Conservation (phyloP, 2,329 filamentous ascomycete species). For the Monosporascus sp. region DNA sequence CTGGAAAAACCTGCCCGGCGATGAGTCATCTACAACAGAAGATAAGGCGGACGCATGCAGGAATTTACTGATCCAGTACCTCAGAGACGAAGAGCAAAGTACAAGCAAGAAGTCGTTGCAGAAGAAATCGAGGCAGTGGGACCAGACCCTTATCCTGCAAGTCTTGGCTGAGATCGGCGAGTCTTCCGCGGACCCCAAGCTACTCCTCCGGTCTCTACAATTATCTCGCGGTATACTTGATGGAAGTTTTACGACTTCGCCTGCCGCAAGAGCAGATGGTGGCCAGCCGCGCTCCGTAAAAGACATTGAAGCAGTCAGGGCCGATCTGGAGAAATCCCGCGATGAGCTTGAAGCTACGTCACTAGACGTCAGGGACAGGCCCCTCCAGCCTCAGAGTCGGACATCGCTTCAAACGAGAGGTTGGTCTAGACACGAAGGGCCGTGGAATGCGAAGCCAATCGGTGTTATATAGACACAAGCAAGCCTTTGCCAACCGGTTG, state of each 20-base stretch:
- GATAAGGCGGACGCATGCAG: constrained; percentile 20
- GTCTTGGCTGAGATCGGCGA: constrained; percentile 35
- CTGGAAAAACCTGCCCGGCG: constrained; percentile 54
- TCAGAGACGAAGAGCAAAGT: constrained; percentile 27
- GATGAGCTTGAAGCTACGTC: constrained; percentile 16
- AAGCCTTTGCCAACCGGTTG: neutral
- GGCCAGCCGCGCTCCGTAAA: constrained; percentile 1
- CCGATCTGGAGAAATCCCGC: constrained; percentile 20
- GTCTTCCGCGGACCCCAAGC: constrained; percentile 36
- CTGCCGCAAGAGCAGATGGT: neutral
- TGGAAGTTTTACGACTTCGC: constrained; percentile 10
- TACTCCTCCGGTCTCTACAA: constrained; percentile 40
- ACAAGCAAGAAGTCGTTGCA: constrained; percentile 16
- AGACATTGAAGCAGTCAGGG: constrained; percentile 18
- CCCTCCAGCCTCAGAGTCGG: constrained; percentile 11
- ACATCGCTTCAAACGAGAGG: constrained; percentile 21
- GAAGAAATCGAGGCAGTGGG: constrained; percentile 31
- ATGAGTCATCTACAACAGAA: constrained; percentile 1
- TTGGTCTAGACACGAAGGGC: constrained; percentile 47
- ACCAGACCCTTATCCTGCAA: constrained; percentile 31
- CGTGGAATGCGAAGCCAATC: constrained; percentile 56
- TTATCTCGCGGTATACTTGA: constrained; percentile 38
- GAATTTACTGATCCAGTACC: constrained; percentile 33
- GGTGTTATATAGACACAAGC: constrained; percentile 40
- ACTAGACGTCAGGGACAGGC: constrained; percentile 2